Percentiles rank a stretch among this genome's conserved stretches.
These are phyloP conservation scores for Agaricales sp. DNA, from an alignment of 1,284 basidiomycete species.

Conservation along the genomic window DNA sequence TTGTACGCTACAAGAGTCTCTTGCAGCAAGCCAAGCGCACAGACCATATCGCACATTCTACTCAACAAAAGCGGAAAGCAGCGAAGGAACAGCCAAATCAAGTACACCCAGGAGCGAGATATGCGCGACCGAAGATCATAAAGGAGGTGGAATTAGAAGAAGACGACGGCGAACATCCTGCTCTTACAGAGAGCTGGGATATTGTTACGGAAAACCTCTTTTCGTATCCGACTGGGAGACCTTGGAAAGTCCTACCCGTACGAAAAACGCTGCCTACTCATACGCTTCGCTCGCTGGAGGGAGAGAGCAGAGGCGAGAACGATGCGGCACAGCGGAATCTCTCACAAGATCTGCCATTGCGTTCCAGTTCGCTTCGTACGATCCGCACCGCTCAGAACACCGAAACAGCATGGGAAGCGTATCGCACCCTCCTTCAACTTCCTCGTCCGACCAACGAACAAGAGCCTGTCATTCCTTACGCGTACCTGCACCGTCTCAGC, in stretches of 20 bases:
- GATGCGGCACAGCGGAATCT: neutral
- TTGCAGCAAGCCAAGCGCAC: neutral
- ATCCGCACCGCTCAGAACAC: neutral
- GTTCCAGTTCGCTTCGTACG: neutral
- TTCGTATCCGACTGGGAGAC: neutral
- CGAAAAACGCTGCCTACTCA: neutral
- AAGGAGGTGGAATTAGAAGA: neutral
- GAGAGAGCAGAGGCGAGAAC: neutral
- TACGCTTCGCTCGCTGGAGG: neutral
- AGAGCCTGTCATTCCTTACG: conserved; percentile 29
- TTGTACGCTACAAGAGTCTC: neutral
- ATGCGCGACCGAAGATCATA: neutral
- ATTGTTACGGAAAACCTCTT: neutral
- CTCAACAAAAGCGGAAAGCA: too few relatives aligned
- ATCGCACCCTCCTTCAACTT: conserved; percentile 31
- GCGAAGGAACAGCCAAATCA: too few relatives aligned
- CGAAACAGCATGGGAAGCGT: conserved; percentile 49
- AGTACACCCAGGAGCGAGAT: too few relatives aligned
- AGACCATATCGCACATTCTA: neutral
- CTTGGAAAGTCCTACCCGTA: neutral
- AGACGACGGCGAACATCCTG: neutral
- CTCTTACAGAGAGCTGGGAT: neutral
- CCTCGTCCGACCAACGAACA: conserved; percentile 14
- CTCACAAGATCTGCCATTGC: neutral
- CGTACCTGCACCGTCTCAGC: conserved; percentile 48